Conservation (phyloP, 371 early-diverging fungal genomes). For the Apophysomyces sp. region DNA sequence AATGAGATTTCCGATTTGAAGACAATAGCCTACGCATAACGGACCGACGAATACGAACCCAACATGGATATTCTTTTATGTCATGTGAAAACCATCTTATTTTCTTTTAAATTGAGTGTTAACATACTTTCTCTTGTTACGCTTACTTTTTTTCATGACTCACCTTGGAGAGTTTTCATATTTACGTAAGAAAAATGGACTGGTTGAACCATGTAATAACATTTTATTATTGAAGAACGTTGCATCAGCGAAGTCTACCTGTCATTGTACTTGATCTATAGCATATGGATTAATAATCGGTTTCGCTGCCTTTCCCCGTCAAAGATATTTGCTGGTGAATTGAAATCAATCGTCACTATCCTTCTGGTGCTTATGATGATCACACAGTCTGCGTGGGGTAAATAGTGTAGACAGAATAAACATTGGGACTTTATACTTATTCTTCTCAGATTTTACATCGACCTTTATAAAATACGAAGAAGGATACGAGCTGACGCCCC, state of each 20-base stretch:
- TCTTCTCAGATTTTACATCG: conserved; percentile 30
- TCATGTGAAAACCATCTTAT: background rate
- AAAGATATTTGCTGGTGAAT: conserved; percentile 34
- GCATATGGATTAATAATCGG: conserved; percentile 32
- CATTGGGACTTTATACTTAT: background rate
- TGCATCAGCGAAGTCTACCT: conserved; percentile 32
- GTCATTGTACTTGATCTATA: conserved; percentile 21
- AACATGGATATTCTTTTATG: background rate
- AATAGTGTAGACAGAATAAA: background rate
- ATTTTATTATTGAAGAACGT: conserved; percentile 25
- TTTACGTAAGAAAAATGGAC: conserved; percentile 17
- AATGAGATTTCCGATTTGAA: no score
- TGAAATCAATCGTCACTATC: conserved; percentile 44
- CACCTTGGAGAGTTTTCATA: conserved; percentile 31
- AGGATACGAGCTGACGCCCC: conserved; percentile 26
- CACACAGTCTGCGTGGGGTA: conserved; percentile 44
- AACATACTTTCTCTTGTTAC: background rate
- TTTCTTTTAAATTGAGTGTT: background rate
- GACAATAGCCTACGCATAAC: no score
- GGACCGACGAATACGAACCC: no score
- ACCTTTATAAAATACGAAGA: conserved; percentile 52
- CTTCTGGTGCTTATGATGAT: conserved; percentile 39
- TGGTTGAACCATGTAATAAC: background rate
- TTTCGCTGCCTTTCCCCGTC: conserved; percentile 38
- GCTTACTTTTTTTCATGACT: background rate